phyloP scores from a whole-genome alignment of 2,329 filamentous ascomycete genomes.

The Trichoderma lentiforme region DNA sequence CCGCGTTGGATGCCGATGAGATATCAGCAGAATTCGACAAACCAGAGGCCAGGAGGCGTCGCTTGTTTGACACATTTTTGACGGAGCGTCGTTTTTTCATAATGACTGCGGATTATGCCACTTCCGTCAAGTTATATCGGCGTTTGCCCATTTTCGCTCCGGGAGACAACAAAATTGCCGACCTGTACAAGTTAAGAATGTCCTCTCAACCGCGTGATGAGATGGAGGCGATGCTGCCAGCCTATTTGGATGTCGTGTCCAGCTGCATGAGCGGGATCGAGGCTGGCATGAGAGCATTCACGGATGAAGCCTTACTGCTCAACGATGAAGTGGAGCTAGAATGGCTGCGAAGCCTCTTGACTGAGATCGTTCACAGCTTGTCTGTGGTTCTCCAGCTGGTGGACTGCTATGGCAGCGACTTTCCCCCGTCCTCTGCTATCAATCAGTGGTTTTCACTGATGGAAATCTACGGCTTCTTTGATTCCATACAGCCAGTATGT shows the following conservation, averaged over 20 bases:
- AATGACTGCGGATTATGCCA: slow-evolving; percentile 58
- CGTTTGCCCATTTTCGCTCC: slow-evolving; percentile 35
- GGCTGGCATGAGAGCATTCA: slow-evolving; percentile 47
- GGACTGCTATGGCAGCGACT: slow-evolving; percentile 52
- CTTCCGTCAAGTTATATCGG: slow-evolving; percentile 46
- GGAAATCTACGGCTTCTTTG: slow-evolving; percentile 66
- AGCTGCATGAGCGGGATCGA: slow-evolving; percentile 50
- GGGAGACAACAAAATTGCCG: slow-evolving; percentile 27
- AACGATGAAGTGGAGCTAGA: slow-evolving; percentile 53
- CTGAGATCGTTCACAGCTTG: slow-evolving; percentile 70
- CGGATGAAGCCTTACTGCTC: slow-evolving; percentile 46
- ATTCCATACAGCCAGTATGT: slow-evolving; percentile 49
- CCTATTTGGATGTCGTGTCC: slow-evolving; percentile 47
- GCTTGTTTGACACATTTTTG: slow-evolving; percentile 70
- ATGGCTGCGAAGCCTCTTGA: slow-evolving; percentile 62
- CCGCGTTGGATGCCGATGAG: slow-evolving; percentile 50
- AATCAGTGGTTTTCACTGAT: slow-evolving; percentile 74
- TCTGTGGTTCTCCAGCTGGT: slow-evolving; percentile 72
- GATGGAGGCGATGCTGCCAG: slow-evolving; percentile 45
- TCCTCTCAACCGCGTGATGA: slow-evolving; percentile 31
- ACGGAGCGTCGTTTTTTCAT: slow-evolving; percentile 67
- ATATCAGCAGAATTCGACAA: slow-evolving; percentile 60
- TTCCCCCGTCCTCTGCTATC: slow-evolving; percentile 58
- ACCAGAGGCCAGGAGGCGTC: slow-evolving; percentile 57
- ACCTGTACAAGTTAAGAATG: slow-evolving; percentile 31